Evolutionary conservation across 179 eudicot species (phyloP).

Genomic region (Heliamphora pulchella): DNA sequence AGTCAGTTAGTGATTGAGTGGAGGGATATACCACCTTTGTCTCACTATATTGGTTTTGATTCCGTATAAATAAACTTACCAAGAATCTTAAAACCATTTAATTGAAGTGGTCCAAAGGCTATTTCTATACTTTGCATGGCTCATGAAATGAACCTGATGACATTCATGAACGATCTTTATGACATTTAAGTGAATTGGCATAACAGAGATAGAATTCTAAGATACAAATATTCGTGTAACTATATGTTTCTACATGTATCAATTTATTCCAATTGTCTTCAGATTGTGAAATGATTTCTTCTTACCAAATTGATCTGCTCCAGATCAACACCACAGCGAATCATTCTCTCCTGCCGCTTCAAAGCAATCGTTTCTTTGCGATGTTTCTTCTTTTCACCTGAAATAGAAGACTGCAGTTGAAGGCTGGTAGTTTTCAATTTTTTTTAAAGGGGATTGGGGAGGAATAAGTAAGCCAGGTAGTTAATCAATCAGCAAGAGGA

Average conservation of each 20-base stretch:
- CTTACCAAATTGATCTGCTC: constrained; percentile 72
- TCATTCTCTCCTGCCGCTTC: constrained; percentile 84
- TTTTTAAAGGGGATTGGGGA: background rate
- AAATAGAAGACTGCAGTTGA: constrained; percentile 14
- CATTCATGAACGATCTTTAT: too few species aligned
- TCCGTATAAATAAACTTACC: too few species aligned
- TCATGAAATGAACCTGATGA: background rate
- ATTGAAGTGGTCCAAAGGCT: background rate
- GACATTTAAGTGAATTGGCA: background rate
- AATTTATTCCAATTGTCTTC: background rate
- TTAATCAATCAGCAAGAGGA: background rate
- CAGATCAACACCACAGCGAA: constrained; percentile 79
- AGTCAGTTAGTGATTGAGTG: too few species aligned
- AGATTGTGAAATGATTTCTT: background rate
- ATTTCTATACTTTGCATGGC: background rate
- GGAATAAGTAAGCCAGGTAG: background rate
- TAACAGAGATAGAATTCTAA: background rate
- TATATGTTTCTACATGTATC: background rate
- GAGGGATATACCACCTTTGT: too few species aligned
- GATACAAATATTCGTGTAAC: background rate
- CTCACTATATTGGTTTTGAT: too few species aligned
- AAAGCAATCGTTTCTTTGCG: constrained; percentile 69
- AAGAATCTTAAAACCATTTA: background rate
- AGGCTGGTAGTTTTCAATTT: background rate
- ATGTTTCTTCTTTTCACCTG: constrained; percentile 90